phyloP scores from a whole-genome alignment of 2,329 filamentous ascomycete genomes.

The Phaeosphaeriaceae sp. region DNA sequence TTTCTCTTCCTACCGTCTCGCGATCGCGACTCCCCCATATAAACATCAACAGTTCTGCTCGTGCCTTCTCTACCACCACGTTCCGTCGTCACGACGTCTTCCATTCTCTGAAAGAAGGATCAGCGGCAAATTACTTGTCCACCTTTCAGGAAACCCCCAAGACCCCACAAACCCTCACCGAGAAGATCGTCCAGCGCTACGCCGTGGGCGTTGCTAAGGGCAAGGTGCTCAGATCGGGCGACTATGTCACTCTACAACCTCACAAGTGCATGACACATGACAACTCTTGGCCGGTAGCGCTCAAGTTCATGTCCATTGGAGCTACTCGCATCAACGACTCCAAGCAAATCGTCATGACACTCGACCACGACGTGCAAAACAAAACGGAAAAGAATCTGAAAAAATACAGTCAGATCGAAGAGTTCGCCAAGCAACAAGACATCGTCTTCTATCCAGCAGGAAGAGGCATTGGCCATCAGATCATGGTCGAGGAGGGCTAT shows the following conservation, averaged over 20 bases:
- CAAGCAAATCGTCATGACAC: constrained; percentile 78
- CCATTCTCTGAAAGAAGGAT: constrained; percentile 67
- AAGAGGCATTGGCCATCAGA: constrained; percentile 86
- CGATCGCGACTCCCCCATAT: constrained; percentile 30
- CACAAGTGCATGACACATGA: constrained; percentile 85
- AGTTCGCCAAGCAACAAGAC: constrained; percentile 79
- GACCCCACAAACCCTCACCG: constrained; percentile 79
- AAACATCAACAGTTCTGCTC: constrained; percentile 27
- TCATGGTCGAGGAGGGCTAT: constrained; percentile 86
- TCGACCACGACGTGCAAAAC: constrained; percentile 92
- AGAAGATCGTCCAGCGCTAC: constrained; percentile 89
- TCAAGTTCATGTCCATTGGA: constrained; percentile 84
- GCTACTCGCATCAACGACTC: constrained; percentile 74
- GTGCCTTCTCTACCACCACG: constrained; percentile 34
- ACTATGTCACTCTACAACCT: constrained; percentile 80
- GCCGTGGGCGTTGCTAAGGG: constrained; percentile 75
- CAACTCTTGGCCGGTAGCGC: constrained; percentile 76
- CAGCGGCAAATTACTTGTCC: constrained; percentile 72
- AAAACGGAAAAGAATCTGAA: constrained; percentile 76
- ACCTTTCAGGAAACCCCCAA: constrained; percentile 61
- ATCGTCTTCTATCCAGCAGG: constrained; percentile 80
- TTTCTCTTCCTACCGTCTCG: constrained; percentile 34
- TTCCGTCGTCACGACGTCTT: constrained; percentile 54
- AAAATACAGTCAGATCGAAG: constrained; percentile 82
- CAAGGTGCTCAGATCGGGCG: constrained; percentile 78